Base-by-base conservation (phyloP, 345 rosid genomes). In the Syzygium aqueum region DNA sequence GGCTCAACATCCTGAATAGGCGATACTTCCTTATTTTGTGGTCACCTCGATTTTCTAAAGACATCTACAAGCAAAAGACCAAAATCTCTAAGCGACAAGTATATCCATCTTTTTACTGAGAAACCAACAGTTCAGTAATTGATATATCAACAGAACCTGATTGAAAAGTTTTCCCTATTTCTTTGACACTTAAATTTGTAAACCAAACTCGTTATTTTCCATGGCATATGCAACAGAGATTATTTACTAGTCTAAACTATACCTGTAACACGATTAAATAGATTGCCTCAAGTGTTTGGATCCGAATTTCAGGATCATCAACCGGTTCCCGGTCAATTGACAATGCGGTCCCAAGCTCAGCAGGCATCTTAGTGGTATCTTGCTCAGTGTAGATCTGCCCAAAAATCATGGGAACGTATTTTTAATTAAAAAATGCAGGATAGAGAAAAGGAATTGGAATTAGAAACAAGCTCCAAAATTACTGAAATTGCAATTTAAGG, bases 261-360 rank as follows among this genome's bases (percentile, higher is more conserved):
- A 94, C 99, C 95, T 97, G 93, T 87, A 96, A 92, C 85, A 91
- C 88, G 86, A 97, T 95, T 93, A 96, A 89, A 93, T 97, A 97
- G 88, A 97, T 93, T 88, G 98, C 94, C 89, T 96, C 98, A 37
- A 95, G 92, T 85, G 95, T 92, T 89, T 96, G 97, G 90, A 95
- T 92, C 50, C 96, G 94, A 87, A 96, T 95, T 80, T 93, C 98
- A 27, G 98, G 89, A 91, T 96, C 99, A 89, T 92, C 91, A 86
- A 94, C 95, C 51, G 93, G 94, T 90, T 97, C 97, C 80, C 99
- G 97, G 89, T 97, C 98, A 86, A 96, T 94, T 15, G 95, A 95
- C 46, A 97, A 98, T 51, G 95, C 98, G 91, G 95, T 92, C 85
- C 94, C 94, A 86, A 97, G 98, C 91, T 97, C 98, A 86, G 91